Percentiles rank a stretch among this genome's conserved stretches.
These are phyloP conservation scores for Penicillium desertorum DNA, from an alignment of 495 filamentous ascomycete species.

Conservation along the genomic window DNA sequence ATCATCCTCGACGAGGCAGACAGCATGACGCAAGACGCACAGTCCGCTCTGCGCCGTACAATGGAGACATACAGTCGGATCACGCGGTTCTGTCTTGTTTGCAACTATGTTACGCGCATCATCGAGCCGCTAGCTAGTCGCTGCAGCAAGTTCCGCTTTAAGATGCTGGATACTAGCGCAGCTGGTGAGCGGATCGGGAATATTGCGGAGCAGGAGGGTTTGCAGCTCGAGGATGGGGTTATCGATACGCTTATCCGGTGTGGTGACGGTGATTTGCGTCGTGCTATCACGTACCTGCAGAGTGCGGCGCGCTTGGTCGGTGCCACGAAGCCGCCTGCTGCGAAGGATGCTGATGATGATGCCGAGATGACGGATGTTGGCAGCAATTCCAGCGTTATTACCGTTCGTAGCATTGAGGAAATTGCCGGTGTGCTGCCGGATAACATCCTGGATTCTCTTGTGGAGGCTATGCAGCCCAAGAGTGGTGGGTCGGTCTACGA, in stretches of 20 bases:
- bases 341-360: slow-evolving; percentile 52
- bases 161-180: slow-evolving; percentile 82
- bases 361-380: slow-evolving; percentile 51
- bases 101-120: slow-evolving; percentile 97
- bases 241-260: slow-evolving; percentile 80
- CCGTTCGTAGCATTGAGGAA: slow-evolving; percentile 80
- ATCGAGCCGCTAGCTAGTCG: slow-evolving; percentile 90
- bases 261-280: slow-evolving; percentile 90
- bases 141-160: slow-evolving; percentile 98
- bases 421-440: slow-evolving; percentile 94
- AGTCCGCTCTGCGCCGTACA: slow-evolving; percentile 84
- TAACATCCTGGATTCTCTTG: slow-evolving; percentile 63
- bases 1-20: slow-evolving; percentile 97
- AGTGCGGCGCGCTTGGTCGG: slow-evolving; percentile 81
- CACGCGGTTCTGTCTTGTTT: slow-evolving; percentile 95
- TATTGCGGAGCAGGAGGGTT: slow-evolving; percentile 75
- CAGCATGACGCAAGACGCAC: slow-evolving; percentile 98
- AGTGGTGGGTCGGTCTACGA: slow-evolving; percentile 64
- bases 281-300: slow-evolving; percentile 94
- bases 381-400: slow-evolving; percentile 47
- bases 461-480: slow-evolving; percentile 75
- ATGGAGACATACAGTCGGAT: slow-evolving; percentile 99
- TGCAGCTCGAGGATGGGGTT: slow-evolving; percentile 73
- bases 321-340: slow-evolving; percentile 39
- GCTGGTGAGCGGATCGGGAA: slow-evolving; percentile 71